A percentile compares a stretch with the other conserved stretches of the same genome.
phyloP scores from a whole-genome alignment of 495 filamentous ascomycete species.

The Penicillium psychrofluorescens region DNA sequence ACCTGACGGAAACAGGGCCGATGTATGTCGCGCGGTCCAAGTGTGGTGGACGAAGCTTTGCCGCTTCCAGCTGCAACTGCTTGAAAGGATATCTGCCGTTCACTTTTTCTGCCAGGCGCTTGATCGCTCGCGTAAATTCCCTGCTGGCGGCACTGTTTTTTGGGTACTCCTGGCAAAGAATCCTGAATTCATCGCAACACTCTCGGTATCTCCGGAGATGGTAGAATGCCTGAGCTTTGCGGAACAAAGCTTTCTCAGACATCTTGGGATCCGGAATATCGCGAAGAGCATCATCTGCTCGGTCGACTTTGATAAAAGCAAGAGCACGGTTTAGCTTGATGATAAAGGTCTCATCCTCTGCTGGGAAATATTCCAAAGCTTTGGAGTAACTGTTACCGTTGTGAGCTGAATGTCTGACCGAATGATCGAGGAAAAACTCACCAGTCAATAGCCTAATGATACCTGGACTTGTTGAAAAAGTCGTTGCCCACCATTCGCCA shows the following conservation, averaged over 20 bases:
- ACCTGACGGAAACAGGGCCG: slow-evolving; percentile 17
- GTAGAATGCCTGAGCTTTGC: slow-evolving; percentile 38
- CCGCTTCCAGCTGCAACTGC: slow-evolving; percentile 23
- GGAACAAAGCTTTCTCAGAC: slow-evolving; percentile 37
- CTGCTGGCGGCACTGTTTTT: slow-evolving; percentile 9
- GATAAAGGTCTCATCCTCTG: slow-evolving; percentile 3
- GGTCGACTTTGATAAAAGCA: slow-evolving; percentile 29
- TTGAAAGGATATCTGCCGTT: slow-evolving; percentile 35
- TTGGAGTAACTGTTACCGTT: slow-evolving; percentile 15
- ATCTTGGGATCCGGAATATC: slow-evolving; percentile 20
- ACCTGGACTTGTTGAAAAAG: slow-evolving; percentile 12
- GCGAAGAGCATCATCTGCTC: slow-evolving; percentile 37
- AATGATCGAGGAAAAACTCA: slow-evolving; percentile 1
- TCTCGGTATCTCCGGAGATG: slow-evolving; percentile 27
- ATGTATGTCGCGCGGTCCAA: slow-evolving; percentile 42
- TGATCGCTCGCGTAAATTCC: slow-evolving; percentile 4
- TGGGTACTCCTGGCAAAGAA: slow-evolving; percentile 15
- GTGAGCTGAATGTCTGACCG: no score
- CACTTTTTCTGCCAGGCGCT: slow-evolving; percentile 7
- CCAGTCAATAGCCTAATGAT: slow-evolving; percentile 15
- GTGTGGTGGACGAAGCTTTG: slow-evolving; percentile 16
- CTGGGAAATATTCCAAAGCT: slow-evolving; percentile 13
- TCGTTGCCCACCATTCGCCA: slow-evolving; percentile 32
- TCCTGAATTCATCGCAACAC: slow-evolving; percentile 15
- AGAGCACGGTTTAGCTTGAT: slow-evolving; percentile 34